A percentile compares a stretch with the other conserved stretches of the same genome.
Evolutionary conservation across 2,329 filamentous ascomycete species (phyloP).

Genomic region (Apiospora arundinis): DNA sequence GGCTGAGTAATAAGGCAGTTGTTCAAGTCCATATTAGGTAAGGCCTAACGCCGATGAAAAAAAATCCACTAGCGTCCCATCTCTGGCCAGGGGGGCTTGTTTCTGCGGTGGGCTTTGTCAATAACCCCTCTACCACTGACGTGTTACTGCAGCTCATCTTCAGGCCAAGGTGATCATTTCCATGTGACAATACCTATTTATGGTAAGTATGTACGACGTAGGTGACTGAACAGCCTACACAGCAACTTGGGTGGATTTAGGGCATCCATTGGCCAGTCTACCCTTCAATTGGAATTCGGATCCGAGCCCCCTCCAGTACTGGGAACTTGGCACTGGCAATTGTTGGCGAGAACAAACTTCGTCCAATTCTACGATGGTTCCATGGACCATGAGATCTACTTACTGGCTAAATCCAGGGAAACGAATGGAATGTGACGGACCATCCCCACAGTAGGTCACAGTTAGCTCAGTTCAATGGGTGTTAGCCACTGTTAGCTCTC

Average conservation of each 20-base stretch:
- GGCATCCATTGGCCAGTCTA: too few relatives aligned
- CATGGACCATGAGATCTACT: background rate
- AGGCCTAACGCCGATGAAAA: slow-evolving; percentile 5
- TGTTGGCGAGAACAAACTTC: background rate
- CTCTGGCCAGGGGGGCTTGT: too few relatives aligned
- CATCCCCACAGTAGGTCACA: background rate
- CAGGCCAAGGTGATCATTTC: background rate
- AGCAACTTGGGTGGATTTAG: background rate
- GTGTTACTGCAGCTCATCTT: slow-evolving; percentile 9
- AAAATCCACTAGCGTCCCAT: background rate
- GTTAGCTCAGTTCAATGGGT: too few relatives aligned
- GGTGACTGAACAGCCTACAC: background rate
- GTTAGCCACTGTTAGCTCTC: background rate
- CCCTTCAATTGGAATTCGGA: background rate
- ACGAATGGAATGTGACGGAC: slow-evolving; percentile 10
- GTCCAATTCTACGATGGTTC: background rate
- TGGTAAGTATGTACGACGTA: too few relatives aligned
- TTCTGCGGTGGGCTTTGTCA: too few relatives aligned
- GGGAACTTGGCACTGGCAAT: background rate
- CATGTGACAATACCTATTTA: background rate
- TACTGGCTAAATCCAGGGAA: background rate
- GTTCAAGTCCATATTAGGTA: background rate
- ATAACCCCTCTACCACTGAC: background rate
- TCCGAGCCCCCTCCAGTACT: background rate
- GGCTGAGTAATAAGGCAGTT: background rate